These are phyloP conservation scores for barrel medic (Medicago truncatula) DNA, from an alignment of 306 rosid genomes.

Conservation along the genomic window DNA sequence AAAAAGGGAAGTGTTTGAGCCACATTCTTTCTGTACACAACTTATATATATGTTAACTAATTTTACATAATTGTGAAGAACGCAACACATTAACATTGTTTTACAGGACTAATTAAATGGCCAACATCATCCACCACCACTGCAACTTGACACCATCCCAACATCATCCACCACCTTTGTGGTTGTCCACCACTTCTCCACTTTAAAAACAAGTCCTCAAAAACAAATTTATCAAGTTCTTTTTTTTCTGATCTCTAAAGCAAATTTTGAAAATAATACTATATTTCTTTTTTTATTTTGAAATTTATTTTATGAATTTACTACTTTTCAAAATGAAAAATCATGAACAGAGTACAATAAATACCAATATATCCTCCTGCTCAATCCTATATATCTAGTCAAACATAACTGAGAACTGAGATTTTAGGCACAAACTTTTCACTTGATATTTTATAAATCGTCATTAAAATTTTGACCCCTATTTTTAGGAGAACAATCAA, in stretches of 20 bases:
- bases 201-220: not conserved
- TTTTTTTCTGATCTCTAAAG: not conserved
- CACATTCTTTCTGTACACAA: not conserved
- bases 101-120: slow-evolving; percentile 12
- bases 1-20: not conserved
- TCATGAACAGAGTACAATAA: not conserved
- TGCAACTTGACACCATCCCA: not conserved
- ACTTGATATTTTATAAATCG: not conserved
- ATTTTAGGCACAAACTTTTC: slow-evolving; percentile 14
- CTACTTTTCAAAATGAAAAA: not conserved
- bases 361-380: not conserved
- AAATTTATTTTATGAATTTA: not conserved
- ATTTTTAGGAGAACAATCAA: slow-evolving; percentile 15
- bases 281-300: not conserved
- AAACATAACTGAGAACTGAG: not conserved
- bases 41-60: slow-evolving; percentile 1
- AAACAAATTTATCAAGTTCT: not conserved
- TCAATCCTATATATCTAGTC: slow-evolving; percentile 7
- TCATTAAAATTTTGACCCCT: not conserved
- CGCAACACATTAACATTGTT: slow-evolving; percentile 7
- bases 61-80: not conserved
- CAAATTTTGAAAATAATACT: not conserved
- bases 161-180: not conserved
- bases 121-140: not conserved
- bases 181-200: not conserved